These are phyloP conservation scores for Neopestalotiopsis sp. DNA, from an alignment of 2,329 filamentous ascomycete species.

Conservation along the genomic window DNA sequence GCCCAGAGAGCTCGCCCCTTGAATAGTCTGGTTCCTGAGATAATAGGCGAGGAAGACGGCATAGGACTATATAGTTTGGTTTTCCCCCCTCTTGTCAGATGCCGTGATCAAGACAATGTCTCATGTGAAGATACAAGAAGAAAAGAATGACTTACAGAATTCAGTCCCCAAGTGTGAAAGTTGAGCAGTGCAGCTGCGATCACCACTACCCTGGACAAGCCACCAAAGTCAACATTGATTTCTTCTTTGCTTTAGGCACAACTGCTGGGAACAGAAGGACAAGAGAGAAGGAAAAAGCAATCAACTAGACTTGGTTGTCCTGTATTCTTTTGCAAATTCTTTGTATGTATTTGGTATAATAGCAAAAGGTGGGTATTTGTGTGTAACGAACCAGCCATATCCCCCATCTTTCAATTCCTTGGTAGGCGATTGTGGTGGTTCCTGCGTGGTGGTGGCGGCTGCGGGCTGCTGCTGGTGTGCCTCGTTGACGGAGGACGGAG, in stretches of 20 bases:
- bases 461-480: background rate
- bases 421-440: background rate
- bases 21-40: conserved; percentile 63
- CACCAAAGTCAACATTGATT: conserved; percentile 16
- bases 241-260: background rate
- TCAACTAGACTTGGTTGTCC: no score
- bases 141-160: conserved; percentile 53
- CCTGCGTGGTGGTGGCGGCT: background rate
- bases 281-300: background rate
- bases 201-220: conserved; percentile 55
- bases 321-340: no score
- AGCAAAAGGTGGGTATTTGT: background rate
- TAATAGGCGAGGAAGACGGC: conserved; percentile 64
- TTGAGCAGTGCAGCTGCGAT: conserved; percentile 62
- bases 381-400: conserved; percentile 59
- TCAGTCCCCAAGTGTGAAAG: conserved; percentile 77
- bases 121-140: background rate
- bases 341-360: background rate
- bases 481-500: background rate
- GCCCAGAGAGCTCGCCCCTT: conserved; percentile 66
- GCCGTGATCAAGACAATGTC: background rate
- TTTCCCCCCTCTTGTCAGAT: background rate
- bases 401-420: conserved; percentile 56
- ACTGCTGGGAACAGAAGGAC: background rate
- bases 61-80: conserved; percentile 49